Conservation (phyloP, 1,284 basidiomycete genomes). For the Agaricales sp. region DNA sequence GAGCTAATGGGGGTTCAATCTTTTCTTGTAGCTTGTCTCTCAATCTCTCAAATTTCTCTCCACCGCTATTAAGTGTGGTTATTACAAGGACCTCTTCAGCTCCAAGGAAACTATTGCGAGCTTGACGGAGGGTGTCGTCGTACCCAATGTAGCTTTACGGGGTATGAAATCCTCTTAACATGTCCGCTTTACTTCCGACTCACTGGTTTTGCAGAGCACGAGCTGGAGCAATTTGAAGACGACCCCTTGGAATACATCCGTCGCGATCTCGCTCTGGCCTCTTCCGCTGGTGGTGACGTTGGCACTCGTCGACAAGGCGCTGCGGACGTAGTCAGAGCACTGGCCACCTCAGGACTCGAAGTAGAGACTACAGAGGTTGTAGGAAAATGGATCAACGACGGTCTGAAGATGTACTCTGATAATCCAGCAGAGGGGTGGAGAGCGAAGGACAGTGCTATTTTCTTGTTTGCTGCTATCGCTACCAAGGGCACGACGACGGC, state of each 20-base stretch:
- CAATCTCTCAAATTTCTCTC: conserved; percentile 90
- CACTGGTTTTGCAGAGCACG: conserved; percentile 43
- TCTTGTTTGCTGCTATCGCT: conserved; percentile 86
- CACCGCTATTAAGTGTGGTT: conserved; percentile 81
- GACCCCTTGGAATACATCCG: conserved; percentile 95
- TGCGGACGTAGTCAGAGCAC: conserved; percentile 83
- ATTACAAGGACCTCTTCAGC: conserved; percentile 62
- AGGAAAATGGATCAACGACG: conserved; percentile 71
- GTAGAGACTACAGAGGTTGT: conserved; percentile 80
- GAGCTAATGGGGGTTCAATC: conserved; percentile 5
- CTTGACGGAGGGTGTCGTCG: conserved; percentile 83
- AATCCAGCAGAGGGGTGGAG: conserved; percentile 77
- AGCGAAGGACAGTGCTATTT: conserved; percentile 94
- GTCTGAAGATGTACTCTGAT: conserved; percentile 49
- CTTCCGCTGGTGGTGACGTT: conserved; percentile 32
- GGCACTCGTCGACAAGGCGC: conserved; percentile 87
- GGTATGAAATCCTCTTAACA: not conserved
- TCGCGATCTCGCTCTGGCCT: conserved; percentile 74
- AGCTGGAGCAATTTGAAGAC: conserved; percentile 95
- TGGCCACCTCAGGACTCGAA: conserved; percentile 75
- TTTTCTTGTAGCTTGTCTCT: conserved; percentile 64
- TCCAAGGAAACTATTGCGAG: conserved; percentile 74
- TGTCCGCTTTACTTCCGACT: conserved; percentile 1
- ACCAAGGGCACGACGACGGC: conserved; percentile 78
- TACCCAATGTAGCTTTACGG: conserved; percentile 86